Evolutionary conservation across 2,329 filamentous ascomycete genomes (phyloP), one percentile per base, ranked within the genome.

Genomic region (Paraphaeosphaeria sporulosa): DNA sequence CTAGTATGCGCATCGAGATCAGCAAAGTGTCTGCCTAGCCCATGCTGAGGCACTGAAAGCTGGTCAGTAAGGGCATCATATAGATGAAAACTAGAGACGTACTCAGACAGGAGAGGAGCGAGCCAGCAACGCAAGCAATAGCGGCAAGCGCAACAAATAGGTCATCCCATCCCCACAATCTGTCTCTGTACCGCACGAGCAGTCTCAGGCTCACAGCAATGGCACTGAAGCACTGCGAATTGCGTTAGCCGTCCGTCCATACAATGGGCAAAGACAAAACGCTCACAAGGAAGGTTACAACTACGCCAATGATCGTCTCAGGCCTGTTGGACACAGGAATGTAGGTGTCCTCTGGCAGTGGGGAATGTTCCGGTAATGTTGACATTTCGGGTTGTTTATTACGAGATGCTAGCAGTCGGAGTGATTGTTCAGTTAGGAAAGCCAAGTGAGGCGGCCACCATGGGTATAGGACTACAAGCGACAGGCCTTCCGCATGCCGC

Each of bases 141-240:
- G 55, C 64, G 10, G 76, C 72, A 8, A 77, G 60, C 17, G 73
- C 52, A 17, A 78, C 71, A 12, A 76, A 74, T 2, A 69, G 34
- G 58, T 78, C 76, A 53, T 78, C 76, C 71, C 71, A 76, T n/a
- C 76, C 72, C 66, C 70, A 73, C 15, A 74, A 58, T 17, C 59
- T 64, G n/a, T 70, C 68, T 38, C 64, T 71, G 23, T 66, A 58
- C 6, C 76, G 73, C 19, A 70, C 67, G 65, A 65, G 74, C 55
- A 78, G 34, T 44, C 76, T 70, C 36, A 78, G 58, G 36, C 62
- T 57, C 17, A 75, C 64, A 17, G 71, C 71, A n/a, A 46, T 2
- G 7, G 40, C 30, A 27, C 36, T 46, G 42, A 55, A 1, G 17
- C 27, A 46, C 52, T 55, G n/a, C 10, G 5, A 23, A 38, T 6